phyloP scores from a whole-genome alignment of 148 eudicot genomes.

The Oxyria digyna region DNA sequence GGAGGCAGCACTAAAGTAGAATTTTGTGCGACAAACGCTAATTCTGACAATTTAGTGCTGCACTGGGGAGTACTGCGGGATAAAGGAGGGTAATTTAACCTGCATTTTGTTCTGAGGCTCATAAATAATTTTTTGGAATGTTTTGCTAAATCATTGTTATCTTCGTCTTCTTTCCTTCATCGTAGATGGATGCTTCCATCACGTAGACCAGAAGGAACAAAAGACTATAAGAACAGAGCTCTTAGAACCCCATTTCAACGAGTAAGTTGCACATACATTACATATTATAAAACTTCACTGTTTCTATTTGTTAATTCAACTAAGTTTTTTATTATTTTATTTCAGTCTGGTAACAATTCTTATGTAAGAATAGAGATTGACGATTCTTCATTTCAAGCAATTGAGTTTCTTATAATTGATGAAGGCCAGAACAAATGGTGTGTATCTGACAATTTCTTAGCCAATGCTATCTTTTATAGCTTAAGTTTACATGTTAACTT shows the following conservation, averaged over 20 bases:
- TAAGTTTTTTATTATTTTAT: not conserved
- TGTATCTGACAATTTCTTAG: slow-evolving; percentile 1
- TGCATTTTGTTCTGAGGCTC: not conserved
- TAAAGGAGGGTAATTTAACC: slow-evolving; percentile 38
- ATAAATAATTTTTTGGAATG: not conserved
- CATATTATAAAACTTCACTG: not conserved
- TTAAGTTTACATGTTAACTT: not conserved
- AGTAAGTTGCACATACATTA: slow-evolving; percentile 27
- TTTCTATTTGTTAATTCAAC: not conserved
- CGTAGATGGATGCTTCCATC: slow-evolving; percentile 77
- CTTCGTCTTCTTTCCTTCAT: not conserved
- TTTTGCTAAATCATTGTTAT: not conserved
- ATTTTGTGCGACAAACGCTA: slow-evolving; percentile 39
- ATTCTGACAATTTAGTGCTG: slow-evolving; percentile 45
- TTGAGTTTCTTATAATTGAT: slow-evolving; percentile 79
- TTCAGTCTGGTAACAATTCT: slow-evolving; percentile 64
- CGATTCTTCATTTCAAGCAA: slow-evolving; percentile 68
- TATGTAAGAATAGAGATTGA: slow-evolving; percentile 65
- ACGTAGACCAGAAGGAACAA: slow-evolving; percentile 64
- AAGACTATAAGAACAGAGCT: slow-evolving; percentile 59
- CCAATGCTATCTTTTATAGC: not conserved
- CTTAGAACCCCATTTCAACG: slow-evolving; percentile 74
- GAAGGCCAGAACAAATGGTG: slow-evolving; percentile 83
- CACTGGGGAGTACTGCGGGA: slow-evolving; percentile 81
- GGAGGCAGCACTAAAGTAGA: slow-evolving; percentile 45